Evolutionary conservation across 768 basidiomycete genomes (phyloP).

Genomic region (Mycena vitilis): DNA sequence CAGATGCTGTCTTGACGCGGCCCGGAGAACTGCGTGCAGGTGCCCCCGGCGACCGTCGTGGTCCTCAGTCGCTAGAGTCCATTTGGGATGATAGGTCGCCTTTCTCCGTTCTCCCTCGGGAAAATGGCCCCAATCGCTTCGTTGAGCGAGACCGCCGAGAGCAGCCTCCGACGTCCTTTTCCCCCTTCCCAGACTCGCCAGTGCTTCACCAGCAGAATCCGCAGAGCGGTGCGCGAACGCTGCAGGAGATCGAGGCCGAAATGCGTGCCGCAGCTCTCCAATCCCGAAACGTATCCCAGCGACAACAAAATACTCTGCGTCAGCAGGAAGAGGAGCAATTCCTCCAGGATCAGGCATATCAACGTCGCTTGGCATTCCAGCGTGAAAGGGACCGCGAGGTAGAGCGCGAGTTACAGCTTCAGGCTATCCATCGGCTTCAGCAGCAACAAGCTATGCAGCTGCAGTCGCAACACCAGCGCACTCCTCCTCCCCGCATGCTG

Average conservation of each 20-base stretch:
- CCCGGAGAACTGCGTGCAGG: slow-evolving; percentile 32
- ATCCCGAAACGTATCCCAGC: slow-evolving; percentile 49
- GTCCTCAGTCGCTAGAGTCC: slow-evolving; percentile 69
- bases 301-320: slow-evolving; percentile 46
- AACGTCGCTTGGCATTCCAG: slow-evolving; percentile 44
- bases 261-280: slow-evolving; percentile 75
- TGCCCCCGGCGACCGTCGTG: slow-evolving; percentile 51
- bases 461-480: slow-evolving; percentile 60
- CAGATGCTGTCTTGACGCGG: slow-evolving; percentile 2
- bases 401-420: slow-evolving; percentile 61
- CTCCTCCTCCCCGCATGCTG: slow-evolving; percentile 81
- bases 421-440: slow-evolving; percentile 59
- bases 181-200: slow-evolving; percentile 48
- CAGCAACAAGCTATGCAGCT: slow-evolving; percentile 58
- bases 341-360: slow-evolving; percentile 47
- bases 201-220: slow-evolving; percentile 47
- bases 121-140: slow-evolving; percentile 61
- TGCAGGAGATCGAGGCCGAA: slow-evolving; percentile 88
- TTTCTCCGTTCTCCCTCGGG: slow-evolving; percentile 73
- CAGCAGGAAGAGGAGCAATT: slow-evolving; percentile 59
- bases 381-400: slow-evolving; percentile 56
- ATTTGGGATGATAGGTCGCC: slow-evolving; percentile 88
- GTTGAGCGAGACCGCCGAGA: slow-evolving; percentile 48
- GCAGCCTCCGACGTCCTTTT: slow-evolving; percentile 50
- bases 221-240: slow-evolving; percentile 63